Base-by-base conservation (phyloP, 805 yeast genomes). In the Saccharomyces kudriavzevii region DNA sequence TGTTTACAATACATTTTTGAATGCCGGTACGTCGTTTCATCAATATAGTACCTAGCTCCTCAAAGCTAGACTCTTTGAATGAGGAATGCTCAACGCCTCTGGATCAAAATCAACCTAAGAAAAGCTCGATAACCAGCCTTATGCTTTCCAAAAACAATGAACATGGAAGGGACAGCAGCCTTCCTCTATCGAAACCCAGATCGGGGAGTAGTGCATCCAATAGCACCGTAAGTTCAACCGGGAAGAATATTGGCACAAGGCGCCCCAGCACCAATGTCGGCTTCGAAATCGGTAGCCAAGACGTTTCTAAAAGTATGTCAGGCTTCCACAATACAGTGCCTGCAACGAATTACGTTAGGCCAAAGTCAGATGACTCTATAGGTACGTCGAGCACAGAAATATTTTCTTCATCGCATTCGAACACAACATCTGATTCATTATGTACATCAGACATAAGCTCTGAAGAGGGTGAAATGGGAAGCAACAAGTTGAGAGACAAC, bases 311-410 rank as follows among this genome's bases (percentile, higher is more conserved):
- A 35, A 35, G 2, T 35, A 13, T 35, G 11, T 17, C 11, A 17
- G 43, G 43, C 6, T 8, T n/a, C 17, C 22, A 35, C 17, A 35
- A 35, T 35, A 8, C 43, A 35, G 24, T n/a, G 24, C 22, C 43
- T 17, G 10, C 24, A 17, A 17, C 43, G 24, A 35, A 35, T 22
- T 35, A 17, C 11, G 60, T 56, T n/a, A 56, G 70, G 45, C 69
- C 70, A 6, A 58, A 59, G 9, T 65, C 69, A 4, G 60, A 63
- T 40, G 69, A 63, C 26, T 65, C 70, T 4, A 59, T 63, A 3
- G 57, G 57, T 13, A 63, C 70, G 5, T 55, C 58, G 24, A 60
- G 59, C 20, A 57, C 68, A 2, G 69, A 63, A 24, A 40, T 66
- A 4, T 66, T 66, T 43, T 65, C 69, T 11, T 56, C 64, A 2